Conservation (phyloP, 352 stramenopile species). For the Halophytophthora batemanensis region DNA sequence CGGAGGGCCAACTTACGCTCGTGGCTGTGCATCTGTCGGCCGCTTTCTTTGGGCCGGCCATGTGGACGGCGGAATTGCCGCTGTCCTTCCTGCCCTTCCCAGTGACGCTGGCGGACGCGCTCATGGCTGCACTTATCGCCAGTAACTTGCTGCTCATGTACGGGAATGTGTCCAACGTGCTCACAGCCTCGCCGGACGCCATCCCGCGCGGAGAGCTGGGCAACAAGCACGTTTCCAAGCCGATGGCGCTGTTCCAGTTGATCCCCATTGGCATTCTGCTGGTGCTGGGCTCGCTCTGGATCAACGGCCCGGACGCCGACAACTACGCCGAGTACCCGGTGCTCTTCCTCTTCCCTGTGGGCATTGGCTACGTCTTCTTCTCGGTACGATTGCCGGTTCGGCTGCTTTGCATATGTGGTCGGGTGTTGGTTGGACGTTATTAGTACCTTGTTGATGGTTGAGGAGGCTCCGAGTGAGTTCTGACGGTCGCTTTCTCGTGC, state of each 20-base stretch:
- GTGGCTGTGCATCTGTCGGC: constrained; percentile 63
- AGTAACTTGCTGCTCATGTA: constrained; percentile 79
- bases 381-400: constrained; percentile 43
- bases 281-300: constrained; percentile 63
- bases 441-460: background rate
- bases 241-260: constrained; percentile 72
- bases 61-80: constrained; percentile 51
- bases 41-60: constrained; percentile 46
- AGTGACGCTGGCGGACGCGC: constrained; percentile 45
- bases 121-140: constrained; percentile 52
- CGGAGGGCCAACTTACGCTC: constrained; percentile 78
- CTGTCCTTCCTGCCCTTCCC: constrained; percentile 12
- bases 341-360: constrained; percentile 77
- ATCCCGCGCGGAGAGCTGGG: constrained; percentile 68
- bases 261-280: constrained; percentile 65
- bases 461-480: background rate
- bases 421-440: no score
- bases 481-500: constrained; percentile 5
- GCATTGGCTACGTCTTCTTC: constrained; percentile 83
- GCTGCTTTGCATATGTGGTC: constrained; percentile 1
- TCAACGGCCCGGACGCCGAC: constrained; percentile 58
- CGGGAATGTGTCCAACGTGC: constrained; percentile 75
- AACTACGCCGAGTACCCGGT: constrained; percentile 71
- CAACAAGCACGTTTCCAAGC: constrained; percentile 83
- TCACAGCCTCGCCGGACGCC: constrained; percentile 42